Evolutionary conservation across 495 filamentous ascomycete species (phyloP), one percentile per base, ranked within the genome.

Genomic region (Mycothermus thermophilus): DNA sequence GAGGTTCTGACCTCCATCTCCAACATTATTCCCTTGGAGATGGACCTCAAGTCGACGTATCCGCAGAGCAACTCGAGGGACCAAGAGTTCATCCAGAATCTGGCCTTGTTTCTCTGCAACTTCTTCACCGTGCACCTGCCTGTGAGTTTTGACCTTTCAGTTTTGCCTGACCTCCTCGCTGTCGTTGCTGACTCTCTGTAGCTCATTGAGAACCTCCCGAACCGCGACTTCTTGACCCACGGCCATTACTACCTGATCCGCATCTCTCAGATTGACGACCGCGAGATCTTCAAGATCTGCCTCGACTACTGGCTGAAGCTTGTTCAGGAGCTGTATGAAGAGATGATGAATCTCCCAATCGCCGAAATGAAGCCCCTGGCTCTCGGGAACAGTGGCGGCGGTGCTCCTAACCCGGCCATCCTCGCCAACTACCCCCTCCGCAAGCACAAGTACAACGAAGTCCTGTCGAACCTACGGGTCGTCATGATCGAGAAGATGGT

Each of bases 401-500:
- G 86, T 19, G 88, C 88, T 1, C 77, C 83, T 24, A 80, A 93
- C 57, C 88, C 90, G 2, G 72, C 60, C 25, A 63, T 87, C 8
- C 66, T 96, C 32, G 74, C 71, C 42, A 88, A 81, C 55, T 92
- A 87, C 48, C 86, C 92, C 14, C 68, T 99, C 15, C 75, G 92
- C 21, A 96, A 96, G 64, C 88, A 99, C 65, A 93, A 93, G 58
- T 99, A 96, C 54, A 77, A 77, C 41, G 84, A 93, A 46, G 79
- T 99, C 10, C 64, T 99, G 13, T 85, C 87, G 7, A 94, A 93
- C 52, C 68, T 99, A 30, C 78, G 90, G 38, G 79, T 83, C 26
- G 90, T 99, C 27, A 99, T 99, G 90, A 95, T 99, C 43, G 90
- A 99, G 64, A 93, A 94, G 61, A 96, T 99, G 90, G 90, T 96